Evolutionary conservation across 176 grass and related monocot genomes (phyloP).

Genomic region (Zea luxurians): DNA sequence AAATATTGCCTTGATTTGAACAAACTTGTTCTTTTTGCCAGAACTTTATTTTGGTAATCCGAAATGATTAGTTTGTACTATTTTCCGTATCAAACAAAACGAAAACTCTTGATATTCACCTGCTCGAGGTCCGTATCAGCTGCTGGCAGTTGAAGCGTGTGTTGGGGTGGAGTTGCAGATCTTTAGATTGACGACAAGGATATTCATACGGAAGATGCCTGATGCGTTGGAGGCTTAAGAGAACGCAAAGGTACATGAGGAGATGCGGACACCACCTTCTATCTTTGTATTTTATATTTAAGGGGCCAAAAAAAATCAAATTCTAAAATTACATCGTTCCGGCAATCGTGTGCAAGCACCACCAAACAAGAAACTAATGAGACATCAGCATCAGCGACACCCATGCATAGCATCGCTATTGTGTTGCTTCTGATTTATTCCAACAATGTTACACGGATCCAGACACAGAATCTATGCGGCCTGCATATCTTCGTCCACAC

Average conservation of each 20-base stretch:
- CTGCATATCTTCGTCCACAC: conserved; percentile 63
- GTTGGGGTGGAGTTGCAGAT: background rate
- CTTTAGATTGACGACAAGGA: background rate
- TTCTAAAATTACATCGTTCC: conserved; percentile 37
- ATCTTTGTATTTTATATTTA: background rate
- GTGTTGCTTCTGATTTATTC: conserved; percentile 36
- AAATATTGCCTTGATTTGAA: conserved; percentile 32
- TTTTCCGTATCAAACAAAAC: background rate
- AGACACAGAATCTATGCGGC: conserved; percentile 21
- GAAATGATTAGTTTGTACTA: background rate
- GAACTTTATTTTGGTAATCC: background rate
- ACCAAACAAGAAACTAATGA: conserved; percentile 33
- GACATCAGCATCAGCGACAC: conserved; percentile 9
- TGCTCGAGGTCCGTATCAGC: background rate
- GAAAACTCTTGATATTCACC: background rate
- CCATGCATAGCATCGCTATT: conserved; percentile 11
- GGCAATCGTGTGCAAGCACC: conserved; percentile 20
- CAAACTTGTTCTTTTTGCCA: conserved; percentile 13
- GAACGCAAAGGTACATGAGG: background rate
- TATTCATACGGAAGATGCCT: background rate
- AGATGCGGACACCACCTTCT: background rate
- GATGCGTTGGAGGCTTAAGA: background rate
- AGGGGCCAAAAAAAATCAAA: background rate
- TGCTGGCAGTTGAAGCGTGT: background rate
- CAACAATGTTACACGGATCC: conserved; percentile 43